phyloP scores from a whole-genome alignment of 208 protist genomes.

The Kentomonas sorsogonicus region DNA sequence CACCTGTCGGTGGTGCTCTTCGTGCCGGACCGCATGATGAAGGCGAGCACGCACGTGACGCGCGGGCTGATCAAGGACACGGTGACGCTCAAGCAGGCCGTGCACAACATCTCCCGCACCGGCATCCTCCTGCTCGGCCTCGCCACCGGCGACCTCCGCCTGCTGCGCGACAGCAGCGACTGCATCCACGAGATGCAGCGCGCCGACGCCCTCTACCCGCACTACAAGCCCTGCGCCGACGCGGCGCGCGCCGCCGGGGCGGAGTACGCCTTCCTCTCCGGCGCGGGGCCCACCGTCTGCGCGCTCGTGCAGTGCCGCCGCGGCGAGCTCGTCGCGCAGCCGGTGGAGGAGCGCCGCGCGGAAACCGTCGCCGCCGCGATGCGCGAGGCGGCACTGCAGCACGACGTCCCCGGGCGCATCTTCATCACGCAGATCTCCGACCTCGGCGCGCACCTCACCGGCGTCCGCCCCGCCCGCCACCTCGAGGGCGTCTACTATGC shows the following conservation, averaged over 20 bases:
- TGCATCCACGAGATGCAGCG: slow-evolving; percentile 84
- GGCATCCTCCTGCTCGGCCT: slow-evolving; percentile 86
- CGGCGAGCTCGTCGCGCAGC: slow-evolving; percentile 56
- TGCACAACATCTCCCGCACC: slow-evolving; percentile 90
- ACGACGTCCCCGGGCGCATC: slow-evolving; percentile 50
- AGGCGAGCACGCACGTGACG: slow-evolving; percentile 82
- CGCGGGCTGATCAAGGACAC: slow-evolving; percentile 66
- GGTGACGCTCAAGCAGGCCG: slow-evolving; percentile 64
- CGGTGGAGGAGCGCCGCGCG: slow-evolving; percentile 36
- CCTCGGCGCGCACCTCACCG: slow-evolving; percentile 61
- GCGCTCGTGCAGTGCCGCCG: slow-evolving; percentile 60
- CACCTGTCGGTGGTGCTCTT: slow-evolving; percentile 86
- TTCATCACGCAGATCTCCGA: slow-evolving; percentile 82
- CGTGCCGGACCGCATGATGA: slow-evolving; percentile 81
- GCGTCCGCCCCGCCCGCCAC: slow-evolving; percentile 32
- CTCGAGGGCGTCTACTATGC: too few species aligned
- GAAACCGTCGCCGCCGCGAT: slow-evolving; percentile 73
- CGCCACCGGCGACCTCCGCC: slow-evolving; percentile 48
- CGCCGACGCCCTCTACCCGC: slow-evolving; percentile 57
- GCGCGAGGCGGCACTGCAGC: slow-evolving; percentile 47
- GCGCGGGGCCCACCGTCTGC: slow-evolving; percentile 73
- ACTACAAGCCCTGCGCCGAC: slow-evolving; percentile 62
- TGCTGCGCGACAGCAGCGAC: slow-evolving; percentile 70
- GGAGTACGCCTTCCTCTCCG: slow-evolving; percentile 74
- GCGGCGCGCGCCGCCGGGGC: slow-evolving; percentile 60